A percentile compares a stretch with the other conserved stretches of the same genome.
Conservation (phyloP, 352 stramenopile species). For the Pythium brachiatum region DNA sequence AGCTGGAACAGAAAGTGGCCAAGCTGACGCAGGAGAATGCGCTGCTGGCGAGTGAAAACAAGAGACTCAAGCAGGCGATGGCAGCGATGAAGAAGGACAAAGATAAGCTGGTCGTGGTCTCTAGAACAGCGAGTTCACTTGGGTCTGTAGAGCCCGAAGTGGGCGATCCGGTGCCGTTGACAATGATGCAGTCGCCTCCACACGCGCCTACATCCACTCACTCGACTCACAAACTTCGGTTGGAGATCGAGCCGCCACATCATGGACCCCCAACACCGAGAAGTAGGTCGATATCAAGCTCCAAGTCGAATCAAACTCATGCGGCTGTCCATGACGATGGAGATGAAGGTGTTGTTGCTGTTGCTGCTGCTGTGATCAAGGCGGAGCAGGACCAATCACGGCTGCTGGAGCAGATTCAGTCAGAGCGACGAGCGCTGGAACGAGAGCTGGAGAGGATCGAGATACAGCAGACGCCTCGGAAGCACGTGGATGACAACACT, state of each 20-base stretch:
- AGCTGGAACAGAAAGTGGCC: slow-evolving; percentile 44
- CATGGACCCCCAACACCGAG: not conserved
- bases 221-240: not conserved
- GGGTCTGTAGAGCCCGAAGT: not conserved
- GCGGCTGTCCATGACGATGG: not conserved
- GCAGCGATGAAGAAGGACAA: slow-evolving; percentile 8
- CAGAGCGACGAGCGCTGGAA: slow-evolving; percentile 40
- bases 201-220: not conserved
- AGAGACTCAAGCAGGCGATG: slow-evolving; percentile 35
- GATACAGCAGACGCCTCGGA: slow-evolving; percentile 12
- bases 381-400: slow-evolving; percentile 1
- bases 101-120: not conserved
- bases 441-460: slow-evolving; percentile 33
- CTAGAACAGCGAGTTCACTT: not conserved
- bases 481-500: not conserved
- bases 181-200: not conserved
- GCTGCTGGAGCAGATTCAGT: slow-evolving; percentile 23
- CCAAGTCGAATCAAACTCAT: not conserved
- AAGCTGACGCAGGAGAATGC: slow-evolving; percentile 33
- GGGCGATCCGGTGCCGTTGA: no score
- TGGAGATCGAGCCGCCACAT: not conserved
- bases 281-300: not conserved
- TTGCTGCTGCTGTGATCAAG: not conserved
- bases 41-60: slow-evolving; percentile 45
- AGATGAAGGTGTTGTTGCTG: not conserved